Evolutionary conservation across 192 early-diverging fungal species (phyloP), one percentile per base, ranked within the genome.

Genomic region (Gigaspora rosea): DNA sequence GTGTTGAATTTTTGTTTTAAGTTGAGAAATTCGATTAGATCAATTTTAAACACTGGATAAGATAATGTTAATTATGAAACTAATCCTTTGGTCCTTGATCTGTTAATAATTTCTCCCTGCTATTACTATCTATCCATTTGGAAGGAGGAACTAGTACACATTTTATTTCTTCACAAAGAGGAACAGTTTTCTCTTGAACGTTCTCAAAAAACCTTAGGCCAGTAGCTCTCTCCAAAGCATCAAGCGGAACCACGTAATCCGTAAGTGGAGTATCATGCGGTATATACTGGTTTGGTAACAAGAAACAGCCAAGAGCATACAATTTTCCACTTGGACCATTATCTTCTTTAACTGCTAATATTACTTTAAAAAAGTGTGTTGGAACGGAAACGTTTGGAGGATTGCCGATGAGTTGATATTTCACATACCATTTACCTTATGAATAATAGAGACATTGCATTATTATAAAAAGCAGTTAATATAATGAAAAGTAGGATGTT

Each of bases 341-440:
- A 35, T 87, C 85, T 57, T 84, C 79, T 52, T 85, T 87, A 62
- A 85, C 80, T 3, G 90, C 93, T 81, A 95, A 79, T 41, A 96
- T 91, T 27, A 95, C 91, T 84, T 98, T 98, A 85, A 89, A 98
- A 81, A 95, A 97, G 73, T 97, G 95, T 5, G 95, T 97, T 7
- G 96, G 95, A 2, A 98, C 96, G 10, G 91, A 92, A 56, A 93
- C 88, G 69, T 94, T 94, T 32, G 95, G 94, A 35, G 93, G 91
- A 66, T 88, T 85, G 0, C 96, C 95, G 68, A 98, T 93, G 32
- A 97, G 91, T 84, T 98, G 90, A 77, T 95, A 95, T 51, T 89
- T 92, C 12, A 96, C 90, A 58, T 92, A 91, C 78, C 82, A 92
- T 83, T 91, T 93, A 59, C 88, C 87, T 18, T 51, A 41, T 41